Conservation (phyloP, 108 stramenopile genomes). For the Discostella stelligeroides region DNA sequence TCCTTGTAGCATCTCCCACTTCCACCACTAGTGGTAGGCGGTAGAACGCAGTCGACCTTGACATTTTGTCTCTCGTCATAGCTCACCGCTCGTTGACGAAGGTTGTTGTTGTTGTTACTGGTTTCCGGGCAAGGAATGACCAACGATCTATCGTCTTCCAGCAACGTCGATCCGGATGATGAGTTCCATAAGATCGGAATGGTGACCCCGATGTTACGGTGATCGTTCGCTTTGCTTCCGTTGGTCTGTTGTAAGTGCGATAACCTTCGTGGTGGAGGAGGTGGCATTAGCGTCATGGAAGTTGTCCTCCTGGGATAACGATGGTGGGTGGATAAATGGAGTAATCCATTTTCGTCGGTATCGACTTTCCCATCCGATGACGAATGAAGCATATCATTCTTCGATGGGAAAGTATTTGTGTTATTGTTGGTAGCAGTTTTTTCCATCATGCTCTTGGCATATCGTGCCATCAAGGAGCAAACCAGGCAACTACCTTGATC, state of each 20-base stretch:
- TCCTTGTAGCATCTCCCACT: neutral
- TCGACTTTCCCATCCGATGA: constrained; percentile 12
- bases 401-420: neutral
- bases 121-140: neutral
- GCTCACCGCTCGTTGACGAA: constrained; percentile 18
- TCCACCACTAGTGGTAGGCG: neutral
- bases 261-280: constrained; percentile 22
- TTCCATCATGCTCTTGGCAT: constrained; percentile 35
- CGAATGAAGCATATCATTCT: constrained; percentile 3
- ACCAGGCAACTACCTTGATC: constrained; percentile 42
- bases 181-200: constrained; percentile 4
- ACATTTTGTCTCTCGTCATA: constrained; percentile 11
- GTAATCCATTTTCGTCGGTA: constrained; percentile 17
- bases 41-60: neutral
- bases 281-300: constrained; percentile 25
- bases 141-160: constrained; percentile 1
- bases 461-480: constrained; percentile 46
- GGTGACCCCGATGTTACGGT: too few species aligned
- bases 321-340: neutral
- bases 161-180: neutral
- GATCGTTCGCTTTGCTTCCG: too few species aligned
- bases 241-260: too few species aligned
- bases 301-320: neutral
- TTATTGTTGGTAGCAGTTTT: constrained; percentile 4
- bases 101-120: constrained; percentile 5